Evolutionary conservation across 805 yeast species (phyloP), one percentile per base, ranked within the genome.

Genomic region (Clavispora fructus): DNA sequence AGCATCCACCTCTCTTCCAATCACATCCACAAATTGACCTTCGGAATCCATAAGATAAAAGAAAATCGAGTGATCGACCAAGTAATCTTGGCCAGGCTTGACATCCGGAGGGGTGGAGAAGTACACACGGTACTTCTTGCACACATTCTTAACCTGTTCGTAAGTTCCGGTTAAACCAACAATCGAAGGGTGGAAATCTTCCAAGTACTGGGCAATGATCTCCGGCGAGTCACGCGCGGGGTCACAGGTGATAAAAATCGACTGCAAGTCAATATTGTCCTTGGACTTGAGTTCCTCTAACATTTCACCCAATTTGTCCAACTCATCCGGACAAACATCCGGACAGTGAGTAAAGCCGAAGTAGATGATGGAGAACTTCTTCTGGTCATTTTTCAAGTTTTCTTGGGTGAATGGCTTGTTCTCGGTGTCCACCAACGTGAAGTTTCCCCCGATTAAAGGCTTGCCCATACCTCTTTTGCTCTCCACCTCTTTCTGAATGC

Each of bases 291-390:
- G 73, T 32, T 73, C 76, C 53, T 77, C 79, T 59, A 79, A 71
- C 70, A 85, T 82, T 28, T 81, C 75, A 5, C 96, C 92, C 61
- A 94, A 75, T 61, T 92, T 88, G 64, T 94, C 99, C 49, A 94
- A 77, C 64, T 94, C 99, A 65, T 94, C 99, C 10, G 99, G 99
- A 67, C 99, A 94, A 44, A 94, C 91, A 67, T 94, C 99, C 7
- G 99, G 99, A 69, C 99, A 94, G 68, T 91, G 91, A 4, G 97
- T 87, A 71, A 94, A 94, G 0, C 99, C 99, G 68, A 94, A 94
- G 64, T 94, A 94, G n/a, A 92, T 65, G 40, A 94, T 71, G 10
- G 92, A 80, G 66, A 90, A 94, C 62, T 80, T 84, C 51, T 66
- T 67, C 6, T 67, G 54, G 46, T 68, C 63, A 30, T 91, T 94